Evolutionary conservation across 106 monocot species (phyloP), one percentile per base, ranked within the genome.

Genomic region (Dendrobium nobile): DNA sequence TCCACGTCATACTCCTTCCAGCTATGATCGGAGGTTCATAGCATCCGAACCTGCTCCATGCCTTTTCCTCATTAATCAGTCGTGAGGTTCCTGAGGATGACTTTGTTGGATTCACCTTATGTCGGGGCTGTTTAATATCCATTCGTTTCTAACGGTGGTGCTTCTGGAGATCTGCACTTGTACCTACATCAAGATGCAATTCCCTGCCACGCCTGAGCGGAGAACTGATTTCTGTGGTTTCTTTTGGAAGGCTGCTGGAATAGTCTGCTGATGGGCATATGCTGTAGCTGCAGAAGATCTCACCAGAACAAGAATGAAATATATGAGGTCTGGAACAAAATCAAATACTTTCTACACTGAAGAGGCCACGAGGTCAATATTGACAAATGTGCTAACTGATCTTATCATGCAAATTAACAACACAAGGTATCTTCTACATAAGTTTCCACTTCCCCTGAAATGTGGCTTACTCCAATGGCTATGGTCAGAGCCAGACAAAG

Each of bases 61-160:
- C 4, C 59, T 59, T 59, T 8, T 2, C 31, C 0, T 33, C 13
- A 26, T 28, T 19, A 33, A 70, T 70, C 31, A 26, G 31, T 33
- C 4, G 37, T 27, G 73, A 73, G 73, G 41, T 7, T 73, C 5
- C 13, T 0, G 73, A 42, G 19, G 5, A 3, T 41, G 19, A 17
- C 17, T 2, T 13, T 3, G 40, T 73, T 42, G 73, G 41, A 70
- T 20, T 42, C 20, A 42, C 40, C 42, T 73, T 42, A 73, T 73
- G 98, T 98, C 98, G 80, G 98, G 94, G 76, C 81, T 98, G n/a
- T 98, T 98, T 73, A 94, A 98, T 90, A 94, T 98, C 88, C 94
- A 98, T 76, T 98, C 98, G 24, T 98, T 98, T 83, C 84, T 98
- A 77, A 98, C 92, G 79, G 98, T 98, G 80, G 94, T 98, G 83